A percentile compares a stretch with the other conserved stretches of the same genome.
Evolutionary conservation across 768 basidiomycete genomes (phyloP).

Genomic region (Grammothele lineata): DNA sequence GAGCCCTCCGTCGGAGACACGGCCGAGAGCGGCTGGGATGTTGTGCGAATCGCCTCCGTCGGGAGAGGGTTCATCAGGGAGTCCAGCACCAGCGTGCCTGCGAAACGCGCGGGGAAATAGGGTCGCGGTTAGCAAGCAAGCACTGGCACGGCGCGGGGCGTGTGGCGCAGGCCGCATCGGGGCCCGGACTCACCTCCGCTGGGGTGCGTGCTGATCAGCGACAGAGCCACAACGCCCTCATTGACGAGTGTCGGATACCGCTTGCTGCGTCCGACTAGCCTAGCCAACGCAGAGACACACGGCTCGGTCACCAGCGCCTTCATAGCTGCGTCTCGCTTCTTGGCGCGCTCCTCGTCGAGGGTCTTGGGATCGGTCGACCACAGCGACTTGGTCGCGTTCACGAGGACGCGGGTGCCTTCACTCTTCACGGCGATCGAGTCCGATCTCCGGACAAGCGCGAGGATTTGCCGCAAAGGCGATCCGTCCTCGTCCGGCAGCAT

Average conservation of each 20-base stretch:
- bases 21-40: conserved; percentile 24
- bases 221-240: conserved; percentile 83
- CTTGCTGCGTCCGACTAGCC: conserved; percentile 69
- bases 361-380: conserved; percentile 51
- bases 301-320: conserved; percentile 46
- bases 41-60: conserved; percentile 29
- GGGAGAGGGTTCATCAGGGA: conserved; percentile 51
- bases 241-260: conserved; percentile 85
- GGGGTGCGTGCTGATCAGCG: conserved; percentile 63
- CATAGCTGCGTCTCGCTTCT: conserved; percentile 51
- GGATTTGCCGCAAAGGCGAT: conserved; percentile 58
- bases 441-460: conserved; percentile 72
- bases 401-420: conserved; percentile 86
- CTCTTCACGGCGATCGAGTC: conserved; percentile 81
- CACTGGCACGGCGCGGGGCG: no score
- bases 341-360: conserved; percentile 40
- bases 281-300: conserved; percentile 58
- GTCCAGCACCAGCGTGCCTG: conserved; percentile 61
- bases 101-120: conserved; percentile 6
- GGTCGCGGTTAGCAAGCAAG: background rate
- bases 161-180: no score
- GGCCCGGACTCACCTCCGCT: conserved; percentile 51
- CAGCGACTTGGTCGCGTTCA: conserved; percentile 78
- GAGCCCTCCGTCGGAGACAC: conserved; percentile 33
- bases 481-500: conserved; percentile 40